These are phyloP conservation scores for Zygosaccharomyces lentus DNA, from an alignment of 805 yeast species.

Conservation along the genomic window DNA sequence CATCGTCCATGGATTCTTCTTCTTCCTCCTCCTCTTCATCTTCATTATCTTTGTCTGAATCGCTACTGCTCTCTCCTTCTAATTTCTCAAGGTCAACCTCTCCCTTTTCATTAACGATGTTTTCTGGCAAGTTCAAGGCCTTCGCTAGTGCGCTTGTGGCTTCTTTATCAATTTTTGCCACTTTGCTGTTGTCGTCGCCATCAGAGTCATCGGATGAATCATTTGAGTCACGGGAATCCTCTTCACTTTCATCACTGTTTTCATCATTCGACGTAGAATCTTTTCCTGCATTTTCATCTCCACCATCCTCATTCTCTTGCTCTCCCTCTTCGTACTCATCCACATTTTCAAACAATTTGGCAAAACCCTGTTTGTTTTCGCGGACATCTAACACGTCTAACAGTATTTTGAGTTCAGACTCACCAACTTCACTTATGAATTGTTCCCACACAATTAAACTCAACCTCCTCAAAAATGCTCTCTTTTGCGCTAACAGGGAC, in stretches of 20 bases:
- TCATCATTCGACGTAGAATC: slow-evolving; percentile 30
- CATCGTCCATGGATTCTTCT: slow-evolving; percentile 90
- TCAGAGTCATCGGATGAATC: slow-evolving; percentile 31
- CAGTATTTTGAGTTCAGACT: slow-evolving; percentile 45
- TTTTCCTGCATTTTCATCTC: slow-evolving; percentile 34
- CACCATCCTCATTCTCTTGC: slow-evolving; percentile 39
- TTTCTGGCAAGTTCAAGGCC: slow-evolving; percentile 62
- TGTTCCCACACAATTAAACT: slow-evolving; percentile 55
- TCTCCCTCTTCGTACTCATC: slow-evolving; percentile 46
- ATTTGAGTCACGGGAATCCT: slow-evolving; percentile 21
- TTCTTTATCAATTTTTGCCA: slow-evolving; percentile 45
- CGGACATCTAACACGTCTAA: slow-evolving; percentile 55
- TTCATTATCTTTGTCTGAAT: slow-evolving; percentile 37
- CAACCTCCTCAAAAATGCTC: slow-evolving; percentile 53
- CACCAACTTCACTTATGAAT: slow-evolving; percentile 44
- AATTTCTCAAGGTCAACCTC: slow-evolving; percentile 47
- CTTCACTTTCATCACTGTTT: slow-evolving; percentile 36
- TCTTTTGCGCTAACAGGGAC: slow-evolving; percentile 53
- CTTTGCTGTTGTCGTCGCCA: slow-evolving; percentile 38
- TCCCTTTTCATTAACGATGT: slow-evolving; percentile 40
- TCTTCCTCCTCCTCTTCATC: slow-evolving; percentile 54
- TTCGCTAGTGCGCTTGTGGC: slow-evolving; percentile 64
- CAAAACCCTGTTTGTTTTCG: slow-evolving; percentile 81
- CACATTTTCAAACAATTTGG: slow-evolving; percentile 64
- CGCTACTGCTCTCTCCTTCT: slow-evolving; percentile 40